Conservation (phyloP, 306 rosid species). For the Prunus davidiana region DNA sequence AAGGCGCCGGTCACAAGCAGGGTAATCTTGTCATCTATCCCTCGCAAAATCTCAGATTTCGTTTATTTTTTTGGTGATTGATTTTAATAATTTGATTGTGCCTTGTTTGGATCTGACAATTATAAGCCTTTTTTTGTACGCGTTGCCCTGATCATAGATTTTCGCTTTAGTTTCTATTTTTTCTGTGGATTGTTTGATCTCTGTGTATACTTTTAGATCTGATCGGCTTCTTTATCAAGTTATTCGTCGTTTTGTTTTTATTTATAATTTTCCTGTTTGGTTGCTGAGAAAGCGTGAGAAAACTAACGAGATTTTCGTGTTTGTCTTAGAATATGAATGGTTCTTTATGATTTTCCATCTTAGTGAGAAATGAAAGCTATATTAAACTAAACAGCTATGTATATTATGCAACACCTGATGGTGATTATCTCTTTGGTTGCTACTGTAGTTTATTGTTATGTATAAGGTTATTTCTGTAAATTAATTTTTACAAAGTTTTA, state of each 20-base stretch:
- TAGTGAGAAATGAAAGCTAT: too few relatives aligned
- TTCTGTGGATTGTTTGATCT: background rate
- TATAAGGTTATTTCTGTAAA: too few relatives aligned
- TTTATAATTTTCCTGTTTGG: background rate
- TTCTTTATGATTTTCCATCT: background rate
- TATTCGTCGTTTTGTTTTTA: background rate
- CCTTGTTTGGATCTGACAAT: constrained; percentile 16
- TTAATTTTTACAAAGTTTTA: too few relatives aligned
- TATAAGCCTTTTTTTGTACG: background rate
- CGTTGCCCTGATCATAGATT: background rate
- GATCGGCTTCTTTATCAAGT: background rate
- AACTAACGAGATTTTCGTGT: too few relatives aligned
- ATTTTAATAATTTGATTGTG: background rate
- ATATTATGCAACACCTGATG: too few relatives aligned
- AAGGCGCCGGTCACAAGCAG: constrained; percentile 93
- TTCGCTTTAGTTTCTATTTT: background rate
- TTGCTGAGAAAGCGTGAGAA: background rate
- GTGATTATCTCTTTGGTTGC: too few relatives aligned
- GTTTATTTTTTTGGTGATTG: background rate
- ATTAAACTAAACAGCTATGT: too few relatives aligned
- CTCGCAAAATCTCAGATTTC: background rate
- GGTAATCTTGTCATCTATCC: constrained; percentile 32
- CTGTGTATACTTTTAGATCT: background rate
- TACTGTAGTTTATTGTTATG: too few relatives aligned
- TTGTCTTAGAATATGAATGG: background rate